phyloP scores from a whole-genome alignment of 2,329 filamentous ascomycete species.

The Leptographium lundbergii region DNA sequence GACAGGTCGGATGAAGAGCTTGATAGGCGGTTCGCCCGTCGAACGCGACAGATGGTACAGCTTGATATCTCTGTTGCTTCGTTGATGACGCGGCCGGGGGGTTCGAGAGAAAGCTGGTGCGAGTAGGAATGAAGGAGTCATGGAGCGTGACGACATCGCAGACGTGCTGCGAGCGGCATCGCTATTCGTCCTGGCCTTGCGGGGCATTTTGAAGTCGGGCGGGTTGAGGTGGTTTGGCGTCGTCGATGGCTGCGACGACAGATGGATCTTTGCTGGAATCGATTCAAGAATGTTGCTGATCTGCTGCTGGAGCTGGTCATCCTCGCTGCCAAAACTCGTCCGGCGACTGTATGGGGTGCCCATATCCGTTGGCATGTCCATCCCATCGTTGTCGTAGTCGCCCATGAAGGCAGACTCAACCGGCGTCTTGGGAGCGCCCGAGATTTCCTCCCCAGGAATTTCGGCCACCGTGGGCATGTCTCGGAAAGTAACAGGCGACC shows the following conservation, averaged over 20 bases:
- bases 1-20: conserved; percentile 85
- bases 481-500: conserved; percentile 28
- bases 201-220: conserved; percentile 40
- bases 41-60: conserved; percentile 83
- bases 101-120: conserved; percentile 45
- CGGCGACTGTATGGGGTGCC: conserved; percentile 15
- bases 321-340: conserved; percentile 28
- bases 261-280: conserved; percentile 67
- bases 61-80: conserved; percentile 63
- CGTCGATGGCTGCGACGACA: conserved; percentile 45
- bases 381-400: conserved; percentile 24
- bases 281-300: conserved; percentile 67
- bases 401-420: conserved; percentile 26
- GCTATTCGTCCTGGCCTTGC: conserved; percentile 18
- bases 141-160: conserved; percentile 40
- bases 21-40: conserved; percentile 77
- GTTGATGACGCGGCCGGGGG: conserved; percentile 30
- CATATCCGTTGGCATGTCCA: conserved; percentile 26
- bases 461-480: conserved; percentile 33
- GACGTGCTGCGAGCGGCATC: conserved; percentile 30
- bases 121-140: conserved; percentile 56
- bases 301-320: conserved; percentile 65
- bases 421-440: conserved; percentile 24
- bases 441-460: conserved; percentile 27
- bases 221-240: conserved; percentile 41